phyloP scores from a whole-genome alignment of 2,329 filamentous ascomycete genomes.

The Fusarium circinatum region DNA sequence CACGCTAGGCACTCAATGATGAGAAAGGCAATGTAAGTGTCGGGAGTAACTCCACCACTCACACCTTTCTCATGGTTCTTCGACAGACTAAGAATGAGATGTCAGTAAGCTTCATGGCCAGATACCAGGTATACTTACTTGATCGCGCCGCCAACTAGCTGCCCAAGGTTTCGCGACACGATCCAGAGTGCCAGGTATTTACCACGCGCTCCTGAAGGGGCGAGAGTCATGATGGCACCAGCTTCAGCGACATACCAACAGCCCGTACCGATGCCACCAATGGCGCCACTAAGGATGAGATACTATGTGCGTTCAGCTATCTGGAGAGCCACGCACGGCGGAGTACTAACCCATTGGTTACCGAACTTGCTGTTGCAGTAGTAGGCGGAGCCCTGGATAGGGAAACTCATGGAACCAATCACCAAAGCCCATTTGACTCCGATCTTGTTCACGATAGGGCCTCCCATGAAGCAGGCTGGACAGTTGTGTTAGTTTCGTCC shows the following conservation, averaged over 20 bases:
- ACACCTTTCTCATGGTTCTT: slow-evolving; percentile 14
- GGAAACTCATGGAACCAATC: slow-evolving; percentile 4
- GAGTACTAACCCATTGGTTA: background rate
- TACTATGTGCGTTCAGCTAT: background rate
- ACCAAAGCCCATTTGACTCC: slow-evolving; percentile 19
- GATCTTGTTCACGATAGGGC: slow-evolving; percentile 8
- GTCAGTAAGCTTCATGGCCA: rapidly evolving
- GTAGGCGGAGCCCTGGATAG: background rate
- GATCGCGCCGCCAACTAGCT: slow-evolving; percentile 9
- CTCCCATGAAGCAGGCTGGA: slow-evolving; percentile 13
- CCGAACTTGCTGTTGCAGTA: slow-evolving; percentile 19
- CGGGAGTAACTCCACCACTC: background rate
- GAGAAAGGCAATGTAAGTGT: slow-evolving; percentile 15
- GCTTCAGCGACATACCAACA: slow-evolving; percentile 62
- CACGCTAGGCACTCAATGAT: slow-evolving; percentile 13
- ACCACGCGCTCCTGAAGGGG: slow-evolving; percentile 57
- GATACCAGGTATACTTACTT: background rate
- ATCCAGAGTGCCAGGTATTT: slow-evolving; percentile 51
- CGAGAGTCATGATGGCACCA: slow-evolving; percentile 59
- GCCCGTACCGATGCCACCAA: slow-evolving; percentile 48
- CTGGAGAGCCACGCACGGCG: rapidly evolving
- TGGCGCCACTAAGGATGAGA: slow-evolving; percentile 4
- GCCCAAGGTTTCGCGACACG: slow-evolving; percentile 1
- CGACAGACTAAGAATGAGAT: background rate
- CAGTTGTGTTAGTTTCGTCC: rapidly evolving